phyloP scores from a whole-genome alignment of 345 rosid genomes.

The Gossypium longicalyx region DNA sequence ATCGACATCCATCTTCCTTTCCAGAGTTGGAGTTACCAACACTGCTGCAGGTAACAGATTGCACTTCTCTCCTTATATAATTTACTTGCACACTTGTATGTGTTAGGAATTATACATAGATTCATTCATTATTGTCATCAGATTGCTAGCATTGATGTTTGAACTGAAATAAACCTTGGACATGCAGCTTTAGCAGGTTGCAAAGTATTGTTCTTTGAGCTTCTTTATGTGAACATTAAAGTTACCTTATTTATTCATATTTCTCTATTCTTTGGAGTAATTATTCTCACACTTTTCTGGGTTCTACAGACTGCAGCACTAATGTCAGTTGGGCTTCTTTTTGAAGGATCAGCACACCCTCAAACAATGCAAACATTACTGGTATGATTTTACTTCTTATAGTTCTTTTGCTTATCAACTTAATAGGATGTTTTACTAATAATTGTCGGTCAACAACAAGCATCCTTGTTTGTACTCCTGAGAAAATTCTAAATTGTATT shows the following conservation, averaged over 20 bases:
- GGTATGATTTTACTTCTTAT: slow-evolving; percentile 39
- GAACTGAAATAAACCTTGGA: background rate
- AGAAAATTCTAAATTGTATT: background rate
- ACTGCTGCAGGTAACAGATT: slow-evolving; percentile 63
- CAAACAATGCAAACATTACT: slow-evolving; percentile 79
- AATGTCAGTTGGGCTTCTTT: slow-evolving; percentile 86
- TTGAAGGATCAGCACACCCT: slow-evolving; percentile 92
- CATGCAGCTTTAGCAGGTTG: background rate
- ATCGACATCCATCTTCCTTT: slow-evolving; percentile 73
- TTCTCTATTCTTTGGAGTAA: background rate
- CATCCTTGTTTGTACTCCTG: background rate
- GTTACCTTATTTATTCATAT: background rate
- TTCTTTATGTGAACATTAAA: background rate
- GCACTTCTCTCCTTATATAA: background rate
- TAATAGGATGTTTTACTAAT: background rate
- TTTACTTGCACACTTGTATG: background rate
- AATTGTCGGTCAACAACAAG: background rate
- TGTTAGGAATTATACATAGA: background rate
- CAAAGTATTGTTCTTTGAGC: background rate
- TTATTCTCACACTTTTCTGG: slow-evolving; percentile 16
- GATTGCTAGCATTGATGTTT: background rate
- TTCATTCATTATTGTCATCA: background rate
- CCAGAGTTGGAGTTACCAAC: slow-evolving; percentile 90
- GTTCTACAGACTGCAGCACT: slow-evolving; percentile 79
- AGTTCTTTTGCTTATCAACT: background rate